phyloP scores from a whole-genome alignment of 805 yeast genomes.

The Wickerhamomyces queroliae region DNA sequence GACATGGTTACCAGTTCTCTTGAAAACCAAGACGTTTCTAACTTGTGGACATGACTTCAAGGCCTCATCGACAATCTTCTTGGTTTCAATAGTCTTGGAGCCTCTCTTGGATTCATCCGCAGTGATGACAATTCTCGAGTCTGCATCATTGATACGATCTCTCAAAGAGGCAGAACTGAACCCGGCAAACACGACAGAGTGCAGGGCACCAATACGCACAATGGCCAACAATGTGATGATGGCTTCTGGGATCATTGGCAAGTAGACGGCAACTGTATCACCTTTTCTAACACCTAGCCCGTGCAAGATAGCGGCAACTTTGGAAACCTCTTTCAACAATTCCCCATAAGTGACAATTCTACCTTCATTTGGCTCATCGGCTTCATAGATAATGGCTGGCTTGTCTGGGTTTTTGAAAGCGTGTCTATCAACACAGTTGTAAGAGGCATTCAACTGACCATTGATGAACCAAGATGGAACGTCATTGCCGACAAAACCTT shows the following conservation, averaged over 20 bases:
- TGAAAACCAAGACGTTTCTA: slow-evolving; percentile 62
- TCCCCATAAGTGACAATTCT: slow-evolving; percentile 62
- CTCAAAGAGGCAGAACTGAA: slow-evolving; percentile 85
- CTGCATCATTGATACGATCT: slow-evolving; percentile 84
- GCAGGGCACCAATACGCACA: slow-evolving; percentile 76
- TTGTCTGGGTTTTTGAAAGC: slow-evolving; percentile 67
- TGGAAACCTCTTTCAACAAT: slow-evolving; percentile 62
- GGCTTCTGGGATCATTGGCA: slow-evolving; percentile 86
- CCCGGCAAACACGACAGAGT: slow-evolving; percentile 84
- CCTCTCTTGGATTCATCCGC: slow-evolving; percentile 83
- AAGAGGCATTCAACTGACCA: slow-evolving; percentile 75
- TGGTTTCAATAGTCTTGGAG: slow-evolving; percentile 74
- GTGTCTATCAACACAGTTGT: slow-evolving; percentile 79
- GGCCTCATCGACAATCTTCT: slow-evolving; percentile 80
- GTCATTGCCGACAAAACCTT: slow-evolving; percentile 42
- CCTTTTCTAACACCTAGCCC: slow-evolving; percentile 70
- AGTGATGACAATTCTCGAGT: slow-evolving; percentile 67
- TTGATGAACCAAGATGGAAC: slow-evolving; percentile 71
- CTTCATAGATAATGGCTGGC: slow-evolving; percentile 73
- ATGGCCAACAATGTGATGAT: slow-evolving; percentile 71
- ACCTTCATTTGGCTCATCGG: slow-evolving; percentile 69
- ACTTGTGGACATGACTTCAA: slow-evolving; percentile 61
- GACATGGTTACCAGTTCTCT: slow-evolving; percentile 61
- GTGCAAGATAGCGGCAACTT: slow-evolving; percentile 63
- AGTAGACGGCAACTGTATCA: slow-evolving; percentile 79